Percentiles rank a stretch among this genome's conserved stretches.
Evolutionary conservation across 192 early-diverging fungal species (phyloP).

Genomic region (Backusella tarrabulga): DNA sequence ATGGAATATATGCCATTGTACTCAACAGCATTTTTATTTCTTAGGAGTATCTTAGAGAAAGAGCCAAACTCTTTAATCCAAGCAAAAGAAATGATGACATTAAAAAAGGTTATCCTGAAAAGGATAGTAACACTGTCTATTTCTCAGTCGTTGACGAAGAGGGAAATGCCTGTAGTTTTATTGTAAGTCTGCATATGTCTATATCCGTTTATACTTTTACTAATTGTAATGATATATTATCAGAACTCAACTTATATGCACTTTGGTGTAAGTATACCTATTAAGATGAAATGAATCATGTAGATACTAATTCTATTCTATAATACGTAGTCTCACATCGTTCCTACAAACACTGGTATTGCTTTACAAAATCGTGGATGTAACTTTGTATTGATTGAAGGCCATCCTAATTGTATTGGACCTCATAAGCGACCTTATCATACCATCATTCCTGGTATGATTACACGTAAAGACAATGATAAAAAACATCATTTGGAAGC

Average conservation of each 20-base stretch:
- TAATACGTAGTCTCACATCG: constrained; percentile 40
- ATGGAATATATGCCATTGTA: too few relatives aligned
- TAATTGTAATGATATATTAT: not conserved
- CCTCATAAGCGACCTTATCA: constrained; percentile 75
- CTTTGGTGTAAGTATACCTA: constrained; percentile 50
- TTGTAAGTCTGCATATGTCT: constrained; percentile 38
- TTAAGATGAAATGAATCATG: not conserved
- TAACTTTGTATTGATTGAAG: constrained; percentile 60
- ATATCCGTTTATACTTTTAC: not conserved
- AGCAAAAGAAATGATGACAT: constrained; percentile 46
- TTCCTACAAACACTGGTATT: constrained; percentile 63
- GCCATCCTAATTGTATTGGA: constrained; percentile 62
- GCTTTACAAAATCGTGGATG: constrained; percentile 68
- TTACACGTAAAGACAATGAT: constrained; percentile 38
- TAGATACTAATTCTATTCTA: not conserved
- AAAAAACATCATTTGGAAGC: constrained; percentile 34
- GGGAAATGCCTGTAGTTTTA: constrained; percentile 82
- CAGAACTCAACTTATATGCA: constrained; percentile 51
- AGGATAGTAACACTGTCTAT: constrained; percentile 74
- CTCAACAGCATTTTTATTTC: not conserved
- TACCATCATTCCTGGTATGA: constrained; percentile 77
- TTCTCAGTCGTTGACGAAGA: constrained; percentile 71
- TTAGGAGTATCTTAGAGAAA: constrained; percentile 47
- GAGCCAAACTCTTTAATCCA: constrained; percentile 58
- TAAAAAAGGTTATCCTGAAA: constrained; percentile 55